A percentile compares a stretch with the other conserved stretches of the same genome.
These are phyloP conservation scores for Botrytis byssoidea DNA, from an alignment of 2,329 filamentous ascomycete species.

Conservation along the genomic window DNA sequence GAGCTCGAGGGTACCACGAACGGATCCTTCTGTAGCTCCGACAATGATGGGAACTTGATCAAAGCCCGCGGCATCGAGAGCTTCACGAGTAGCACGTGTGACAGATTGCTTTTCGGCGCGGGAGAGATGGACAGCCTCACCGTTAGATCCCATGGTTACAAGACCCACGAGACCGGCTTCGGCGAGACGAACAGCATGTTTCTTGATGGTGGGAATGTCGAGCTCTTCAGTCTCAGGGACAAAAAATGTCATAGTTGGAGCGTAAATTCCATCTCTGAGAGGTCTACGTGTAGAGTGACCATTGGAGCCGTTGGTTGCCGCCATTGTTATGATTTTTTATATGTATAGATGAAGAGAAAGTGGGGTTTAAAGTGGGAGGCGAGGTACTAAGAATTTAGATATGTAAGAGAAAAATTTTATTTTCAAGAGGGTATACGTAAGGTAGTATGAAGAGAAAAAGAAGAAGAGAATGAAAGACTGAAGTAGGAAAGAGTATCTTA, in stretches of 20 bases:
- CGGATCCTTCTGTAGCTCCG: constrained; percentile 77
- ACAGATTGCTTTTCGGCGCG: constrained; percentile 73
- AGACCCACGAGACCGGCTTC: constrained; percentile 76
- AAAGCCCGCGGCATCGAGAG: constrained; percentile 79
- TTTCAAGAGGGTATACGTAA: background rate
- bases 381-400: background rate
- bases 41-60: constrained; percentile 74
- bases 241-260: constrained; percentile 90
- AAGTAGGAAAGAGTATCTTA: constrained; percentile 4
- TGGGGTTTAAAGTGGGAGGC: background rate
- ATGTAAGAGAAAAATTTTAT: background rate
- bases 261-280: constrained; percentile 80
- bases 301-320: constrained; percentile 20
- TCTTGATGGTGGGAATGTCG: constrained; percentile 75
- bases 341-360: background rate
- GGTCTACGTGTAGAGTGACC: constrained; percentile 45
- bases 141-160: constrained; percentile 87
- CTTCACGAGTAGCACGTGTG: constrained; percentile 74
- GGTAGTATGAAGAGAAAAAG: background rate
- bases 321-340: constrained; percentile 20
- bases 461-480: background rate
- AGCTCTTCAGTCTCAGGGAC: constrained; percentile 79
- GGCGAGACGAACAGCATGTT: constrained; percentile 75
- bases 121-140: constrained; percentile 82
- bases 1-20: constrained; percentile 75